Percentiles rank a stretch among this genome's conserved stretches.
Evolutionary conservation across 257 asterid species (phyloP).

Genomic region (Solanum peruvianum): DNA sequence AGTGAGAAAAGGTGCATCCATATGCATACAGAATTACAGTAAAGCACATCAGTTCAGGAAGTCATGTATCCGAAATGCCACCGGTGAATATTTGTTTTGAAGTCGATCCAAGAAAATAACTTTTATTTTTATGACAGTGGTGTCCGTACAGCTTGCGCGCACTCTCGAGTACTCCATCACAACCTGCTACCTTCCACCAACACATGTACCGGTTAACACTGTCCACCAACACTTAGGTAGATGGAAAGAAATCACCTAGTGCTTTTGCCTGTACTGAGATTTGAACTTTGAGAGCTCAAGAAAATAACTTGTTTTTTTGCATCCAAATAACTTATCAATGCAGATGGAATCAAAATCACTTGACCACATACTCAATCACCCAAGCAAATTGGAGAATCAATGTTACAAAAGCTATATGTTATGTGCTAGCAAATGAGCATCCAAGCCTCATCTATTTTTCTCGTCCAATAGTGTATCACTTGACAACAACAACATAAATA

Average conservation of each 20-base stretch:
- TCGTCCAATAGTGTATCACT: background rate
- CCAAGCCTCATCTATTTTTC: background rate
- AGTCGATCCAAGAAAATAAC: background rate
- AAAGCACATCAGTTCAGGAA: background rate
- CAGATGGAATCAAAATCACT: background rate
- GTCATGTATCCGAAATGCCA: background rate
- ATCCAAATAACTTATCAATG: background rate
- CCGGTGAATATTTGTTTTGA: background rate
- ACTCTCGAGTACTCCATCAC: background rate
- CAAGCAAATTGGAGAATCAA: background rate
- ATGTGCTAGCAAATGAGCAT: background rate
- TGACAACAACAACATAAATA: background rate
- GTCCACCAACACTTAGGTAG: background rate
- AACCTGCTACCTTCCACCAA: background rate
- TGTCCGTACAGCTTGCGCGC: background rate
- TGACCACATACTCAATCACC: background rate
- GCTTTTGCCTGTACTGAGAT: background rate
- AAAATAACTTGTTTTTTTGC: background rate
- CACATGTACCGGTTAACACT: background rate
- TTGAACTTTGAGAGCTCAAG: background rate
- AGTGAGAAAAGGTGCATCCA: background rate
- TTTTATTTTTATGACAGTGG: background rate
- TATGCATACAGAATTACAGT: background rate
- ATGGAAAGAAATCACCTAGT: background rate
- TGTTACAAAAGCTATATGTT: background rate